A percentile compares a stretch with the other conserved stretches of the same genome.
Evolutionary conservation across 148 eudicot genomes (phyloP).

Genomic region (Mesembryanthemum crystallinum): DNA sequence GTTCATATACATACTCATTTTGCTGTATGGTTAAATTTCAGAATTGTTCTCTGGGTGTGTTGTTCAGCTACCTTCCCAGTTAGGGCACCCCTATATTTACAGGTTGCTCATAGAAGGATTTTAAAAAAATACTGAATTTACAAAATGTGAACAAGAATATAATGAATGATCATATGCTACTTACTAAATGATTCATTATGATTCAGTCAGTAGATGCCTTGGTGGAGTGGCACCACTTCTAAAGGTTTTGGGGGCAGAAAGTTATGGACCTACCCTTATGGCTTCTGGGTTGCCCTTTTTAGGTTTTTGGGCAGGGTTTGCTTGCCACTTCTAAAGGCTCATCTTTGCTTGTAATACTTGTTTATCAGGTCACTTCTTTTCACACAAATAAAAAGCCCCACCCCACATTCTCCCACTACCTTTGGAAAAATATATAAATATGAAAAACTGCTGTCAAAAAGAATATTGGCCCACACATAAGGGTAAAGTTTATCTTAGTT

Average conservation of each 20-base stretch:
- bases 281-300: conserved; percentile 17
- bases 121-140: background rate
- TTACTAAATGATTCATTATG: no score
- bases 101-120: no score
- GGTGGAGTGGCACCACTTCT: background rate
- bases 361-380: conserved; percentile 29
- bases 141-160: background rate
- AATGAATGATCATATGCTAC: no score
- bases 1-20: background rate
- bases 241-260: conserved; percentile 21
- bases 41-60: conserved; percentile 3
- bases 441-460: background rate
- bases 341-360: conserved; percentile 2
- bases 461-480: conserved; percentile 20
- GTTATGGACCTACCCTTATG: conserved; percentile 27
- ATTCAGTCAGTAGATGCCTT: background rate
- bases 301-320: conserved; percentile 30
- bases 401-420: conserved; percentile 35
- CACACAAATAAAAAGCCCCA: conserved; percentile 24
- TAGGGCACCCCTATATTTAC: background rate
- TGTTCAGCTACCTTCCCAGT: background rate
- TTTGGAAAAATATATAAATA: conserved; percentile 11
- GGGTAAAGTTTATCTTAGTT: conserved; percentile 24
- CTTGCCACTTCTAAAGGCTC: conserved; percentile 29
- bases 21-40: background rate